Conservation (phyloP, 306 rosid species). For the Cercis canadensis region DNA sequence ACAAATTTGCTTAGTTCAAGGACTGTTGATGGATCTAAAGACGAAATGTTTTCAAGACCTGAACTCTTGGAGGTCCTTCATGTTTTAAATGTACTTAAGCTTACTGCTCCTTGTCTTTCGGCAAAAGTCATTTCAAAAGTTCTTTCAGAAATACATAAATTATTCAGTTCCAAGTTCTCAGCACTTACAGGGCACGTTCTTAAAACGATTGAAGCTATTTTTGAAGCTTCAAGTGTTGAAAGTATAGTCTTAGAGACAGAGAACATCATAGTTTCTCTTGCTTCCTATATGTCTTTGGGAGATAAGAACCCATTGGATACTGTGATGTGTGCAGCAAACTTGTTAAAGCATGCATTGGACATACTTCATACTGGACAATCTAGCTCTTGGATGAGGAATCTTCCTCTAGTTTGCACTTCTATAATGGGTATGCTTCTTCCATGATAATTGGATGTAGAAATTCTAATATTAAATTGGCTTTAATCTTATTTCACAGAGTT, state of each 20-base stretch:
- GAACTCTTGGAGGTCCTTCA: slow-evolving; percentile 76
- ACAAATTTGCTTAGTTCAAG: slow-evolving; percentile 41
- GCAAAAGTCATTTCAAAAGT: slow-evolving; percentile 56
- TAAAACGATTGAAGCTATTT: slow-evolving; percentile 65
- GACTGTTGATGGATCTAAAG: slow-evolving; percentile 48
- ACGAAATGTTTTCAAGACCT: slow-evolving; percentile 40
- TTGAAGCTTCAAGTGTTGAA: slow-evolving; percentile 59
- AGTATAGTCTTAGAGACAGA: slow-evolving; percentile 51
- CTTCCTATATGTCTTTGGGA: slow-evolving; percentile 67
- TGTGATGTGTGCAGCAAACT: slow-evolving; percentile 58
- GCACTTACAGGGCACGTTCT: slow-evolving; percentile 65
- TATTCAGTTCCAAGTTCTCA: slow-evolving; percentile 57
- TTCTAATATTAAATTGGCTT: slow-evolving; percentile 12
- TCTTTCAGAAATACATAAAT: slow-evolving; percentile 56
- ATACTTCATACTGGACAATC: slow-evolving; percentile 58
- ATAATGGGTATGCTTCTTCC: slow-evolving; percentile 63
- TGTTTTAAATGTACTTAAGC: slow-evolving; percentile 66
- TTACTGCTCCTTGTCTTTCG: slow-evolving; percentile 69
- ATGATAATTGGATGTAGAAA: slow-evolving; percentile 17
- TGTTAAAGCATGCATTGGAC: slow-evolving; percentile 62
- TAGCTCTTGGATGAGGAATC: slow-evolving; percentile 60
- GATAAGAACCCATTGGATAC: slow-evolving; percentile 77
- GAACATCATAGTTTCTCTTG: slow-evolving; percentile 61
- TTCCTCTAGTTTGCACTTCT: slow-evolving; percentile 72
- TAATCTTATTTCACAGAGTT: slow-evolving; percentile 4